A percentile compares a stretch with the other conserved stretches of the same genome.
Conservation (phyloP, 164 flowering plant species). For the Houttuynia cordata region DNA sequence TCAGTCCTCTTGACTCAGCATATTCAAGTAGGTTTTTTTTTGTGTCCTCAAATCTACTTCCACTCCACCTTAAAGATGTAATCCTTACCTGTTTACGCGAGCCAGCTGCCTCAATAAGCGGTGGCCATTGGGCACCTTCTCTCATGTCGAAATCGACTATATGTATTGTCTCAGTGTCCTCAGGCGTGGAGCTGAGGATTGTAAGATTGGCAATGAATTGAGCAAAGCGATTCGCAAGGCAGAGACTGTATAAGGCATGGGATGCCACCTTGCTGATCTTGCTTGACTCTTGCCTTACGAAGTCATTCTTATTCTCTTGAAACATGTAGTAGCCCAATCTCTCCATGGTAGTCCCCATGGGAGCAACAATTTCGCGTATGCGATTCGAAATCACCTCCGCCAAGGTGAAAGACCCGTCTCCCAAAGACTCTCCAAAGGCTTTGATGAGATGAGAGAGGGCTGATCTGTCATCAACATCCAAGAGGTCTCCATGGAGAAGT, state of each 20-base stretch:
- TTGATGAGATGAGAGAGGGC: constrained; percentile 30
- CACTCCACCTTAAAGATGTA: constrained; percentile 24
- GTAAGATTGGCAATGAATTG: constrained; percentile 42
- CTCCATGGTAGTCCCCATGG: constrained; percentile 30
- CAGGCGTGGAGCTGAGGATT: constrained; percentile 42
- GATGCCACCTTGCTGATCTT: constrained; percentile 32
- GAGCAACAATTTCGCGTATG: constrained; percentile 29
- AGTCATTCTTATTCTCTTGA: constrained; percentile 18
- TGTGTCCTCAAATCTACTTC: constrained; percentile 27
- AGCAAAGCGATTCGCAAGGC: constrained; percentile 40
- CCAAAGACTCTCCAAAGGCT: constrained; percentile 50
- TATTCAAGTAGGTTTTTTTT: constrained; percentile 25
- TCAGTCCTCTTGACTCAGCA: constrained; percentile 24
- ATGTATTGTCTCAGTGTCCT: constrained; percentile 23
- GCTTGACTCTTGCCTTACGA: constrained; percentile 30
- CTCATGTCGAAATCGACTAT: constrained; percentile 44
- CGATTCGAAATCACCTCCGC: constrained; percentile 29
- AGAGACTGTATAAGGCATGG: constrained; percentile 31
- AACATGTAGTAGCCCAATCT: constrained; percentile 29
- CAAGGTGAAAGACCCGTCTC: constrained; percentile 26
- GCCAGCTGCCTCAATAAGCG: constrained; percentile 32
- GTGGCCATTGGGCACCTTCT: constrained; percentile 54
- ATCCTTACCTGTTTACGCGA: constrained; percentile 14
- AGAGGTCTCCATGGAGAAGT: not conserved
- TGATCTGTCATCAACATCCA: constrained; percentile 7